Evolutionary conservation across 164 flowering plant species (phyloP).

Genomic region (Tetracentron sinense): DNA sequence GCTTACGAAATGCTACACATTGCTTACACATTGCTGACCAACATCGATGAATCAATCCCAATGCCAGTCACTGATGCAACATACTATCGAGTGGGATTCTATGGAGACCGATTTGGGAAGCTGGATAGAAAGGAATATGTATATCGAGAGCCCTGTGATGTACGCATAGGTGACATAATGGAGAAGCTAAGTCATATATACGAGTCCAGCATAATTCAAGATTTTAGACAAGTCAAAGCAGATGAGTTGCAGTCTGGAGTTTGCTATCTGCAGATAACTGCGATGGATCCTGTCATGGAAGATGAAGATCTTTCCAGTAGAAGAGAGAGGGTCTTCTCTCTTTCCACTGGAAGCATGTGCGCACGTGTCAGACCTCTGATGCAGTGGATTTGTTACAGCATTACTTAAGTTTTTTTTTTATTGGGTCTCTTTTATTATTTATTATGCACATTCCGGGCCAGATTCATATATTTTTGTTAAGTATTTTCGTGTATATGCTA

Average conservation of each 20-base stretch:
- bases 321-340: slow-evolving; percentile 90
- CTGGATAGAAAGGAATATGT: slow-evolving; percentile 81
- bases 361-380: slow-evolving; percentile 93
- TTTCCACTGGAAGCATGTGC: slow-evolving; percentile 88
- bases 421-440: slow-evolving; percentile 2
- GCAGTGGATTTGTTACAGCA: too few species aligned
- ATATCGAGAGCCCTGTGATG: slow-evolving; percentile 95
- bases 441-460: not conserved
- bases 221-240: slow-evolving; percentile 95
- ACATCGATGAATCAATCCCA: slow-evolving; percentile 92
- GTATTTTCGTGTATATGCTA: too few species aligned
- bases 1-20: slow-evolving; percentile 90
- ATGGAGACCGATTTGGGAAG: slow-evolving; percentile 85
- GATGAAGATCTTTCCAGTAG: slow-evolving; percentile 97
- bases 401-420: not conserved
- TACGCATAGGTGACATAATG: slow-evolving; percentile 96
- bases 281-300: slow-evolving; percentile 97
- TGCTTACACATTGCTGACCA: too few species aligned
- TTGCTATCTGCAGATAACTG: slow-evolving; percentile 94
- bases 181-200: slow-evolving; percentile 95
- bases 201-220: slow-evolving; percentile 86
- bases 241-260: slow-evolving; percentile 91
- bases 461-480: too few species aligned
- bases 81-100: slow-evolving; percentile 92
- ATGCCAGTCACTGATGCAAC: slow-evolving; percentile 97